These are phyloP conservation scores for Pleomassaria siparia DNA, from an alignment of 2,329 filamentous ascomycete species.

Conservation along the genomic window DNA sequence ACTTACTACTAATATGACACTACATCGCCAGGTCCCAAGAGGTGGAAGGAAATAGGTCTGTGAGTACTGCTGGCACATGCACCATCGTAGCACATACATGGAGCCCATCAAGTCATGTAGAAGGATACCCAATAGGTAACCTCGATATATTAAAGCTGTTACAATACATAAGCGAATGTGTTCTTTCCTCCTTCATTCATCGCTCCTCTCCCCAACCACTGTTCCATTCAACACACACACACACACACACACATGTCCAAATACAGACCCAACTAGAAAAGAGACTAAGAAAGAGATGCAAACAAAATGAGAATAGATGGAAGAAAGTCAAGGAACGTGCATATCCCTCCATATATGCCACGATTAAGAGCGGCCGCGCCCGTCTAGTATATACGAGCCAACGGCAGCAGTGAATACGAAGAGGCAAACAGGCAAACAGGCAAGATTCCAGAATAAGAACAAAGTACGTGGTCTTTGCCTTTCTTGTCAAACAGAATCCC, in stretches of 20 bases:
- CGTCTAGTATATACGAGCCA: neutral
- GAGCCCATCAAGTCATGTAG: neutral
- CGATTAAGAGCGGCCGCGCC: neutral
- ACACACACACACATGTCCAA: neutral
- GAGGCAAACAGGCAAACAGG: neutral
- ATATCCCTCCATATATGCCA: neutral
- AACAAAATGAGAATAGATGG: neutral
- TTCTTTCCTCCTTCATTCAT: neutral
- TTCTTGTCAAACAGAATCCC: neutral
- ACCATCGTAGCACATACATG: neutral
- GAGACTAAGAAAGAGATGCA: neutral
- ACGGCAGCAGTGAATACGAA: neutral
- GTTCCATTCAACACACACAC: neutral
- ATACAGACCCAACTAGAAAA: neutral
- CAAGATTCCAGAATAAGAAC: neutral
- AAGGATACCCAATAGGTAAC: slow-evolving; percentile 2
- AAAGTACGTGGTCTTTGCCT: neutral
- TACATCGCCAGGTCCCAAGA: too few relatives aligned
- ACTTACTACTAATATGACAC: too few relatives aligned
- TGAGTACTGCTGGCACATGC: too few relatives aligned
- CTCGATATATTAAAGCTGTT: slow-evolving; percentile 10
- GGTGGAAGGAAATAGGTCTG: too few relatives aligned
- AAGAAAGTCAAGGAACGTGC: neutral
- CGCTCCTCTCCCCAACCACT: neutral
- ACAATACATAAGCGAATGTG: slow-evolving; percentile 10